phyloP scores from a whole-genome alignment of 106 monocot genomes.

The Gastrodia elata region DNA sequence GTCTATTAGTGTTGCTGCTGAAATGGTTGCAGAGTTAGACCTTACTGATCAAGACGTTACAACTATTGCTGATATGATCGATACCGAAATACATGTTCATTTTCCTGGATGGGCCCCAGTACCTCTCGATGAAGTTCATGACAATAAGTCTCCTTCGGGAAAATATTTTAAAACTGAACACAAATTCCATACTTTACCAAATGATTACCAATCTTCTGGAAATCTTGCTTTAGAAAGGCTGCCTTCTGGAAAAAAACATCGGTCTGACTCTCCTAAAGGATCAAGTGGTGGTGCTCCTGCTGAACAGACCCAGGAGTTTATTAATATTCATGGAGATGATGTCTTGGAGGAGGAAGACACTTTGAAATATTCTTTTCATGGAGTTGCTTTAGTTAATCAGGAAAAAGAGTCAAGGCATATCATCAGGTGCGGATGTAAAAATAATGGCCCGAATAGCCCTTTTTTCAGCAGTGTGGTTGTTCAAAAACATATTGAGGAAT shows the following conservation, averaged over 20 bases:
- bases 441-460: neutral
- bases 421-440: neutral
- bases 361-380: neutral
- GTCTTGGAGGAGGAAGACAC: neutral
- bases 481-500: neutral
- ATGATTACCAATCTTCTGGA: constrained; percentile 14
- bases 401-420: neutral
- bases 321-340: constrained; percentile 4
- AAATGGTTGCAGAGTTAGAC: constrained; percentile 57
- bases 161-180: constrained; percentile 22
- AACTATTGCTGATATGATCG: constrained; percentile 65
- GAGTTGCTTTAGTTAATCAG: neutral
- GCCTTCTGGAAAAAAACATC: constrained; percentile 56
- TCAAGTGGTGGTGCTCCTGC: constrained; percentile 11
- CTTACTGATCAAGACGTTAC: constrained; percentile 62
- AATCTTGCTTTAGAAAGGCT: constrained; percentile 42
- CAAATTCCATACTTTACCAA: constrained; percentile 24
- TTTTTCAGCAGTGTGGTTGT: neutral
- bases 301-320: constrained; percentile 1
- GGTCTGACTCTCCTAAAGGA: constrained; percentile 55
- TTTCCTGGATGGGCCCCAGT: constrained; percentile 41
- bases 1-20: constrained; percentile 53
- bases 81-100: constrained; percentile 54
- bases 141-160: neutral
- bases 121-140: constrained; percentile 11